Base-by-base conservation (phyloP, 2,329 filamentous ascomycete species). In the Pseudogymnoascus destructans region DNA sequence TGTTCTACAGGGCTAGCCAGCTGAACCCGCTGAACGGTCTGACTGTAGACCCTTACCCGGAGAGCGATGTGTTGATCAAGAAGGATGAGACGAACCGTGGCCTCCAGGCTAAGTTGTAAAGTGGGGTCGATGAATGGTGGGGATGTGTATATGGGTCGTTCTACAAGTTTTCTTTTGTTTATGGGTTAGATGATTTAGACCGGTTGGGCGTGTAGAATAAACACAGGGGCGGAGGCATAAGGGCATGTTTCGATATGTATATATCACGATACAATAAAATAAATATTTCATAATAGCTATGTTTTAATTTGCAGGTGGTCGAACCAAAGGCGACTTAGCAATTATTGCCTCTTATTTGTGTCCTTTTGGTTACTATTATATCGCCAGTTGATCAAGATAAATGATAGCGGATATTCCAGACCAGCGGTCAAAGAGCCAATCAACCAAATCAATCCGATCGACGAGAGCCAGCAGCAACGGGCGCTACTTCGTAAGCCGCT, bases 1-100 rank as follows among this genome's bases (percentile, higher is more conserved):
- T 90, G 74, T 90, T 89, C 72, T 74, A 82, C 66, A 74, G 86
- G 11, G 87, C 86, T 0, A 84, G 80, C 61, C 78, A 87, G 73
- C 71, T 85, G 64, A 90, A 90, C 66, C 86, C 86, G 1, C 72
- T 90, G 46, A 90, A 90, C 66, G 77, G 80, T 15, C 73, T 88
- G 59, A 83, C 83, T 0, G 80, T 89, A 59, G 85, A 90, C 64
- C 85, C 85, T 0, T 86, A 89, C 68, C 85, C 86, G 5, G 76
- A 83, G 64, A 82, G 73, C 60, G 73, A 74, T 61, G 75, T 78
- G 3, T 65, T 87, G 65, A 78, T 87, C 66, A 84, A 80, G 77
- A 80, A 77, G 64, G 77, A 81, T 61, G 75, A 78, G 62, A 72
- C 72, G 3, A 69, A 65, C 64, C 54, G n/a, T 27, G 19, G n/a